Evolutionary conservation across 2,329 filamentous ascomycete species (phyloP).

Genomic region (Cladobotryum protrusum): DNA sequence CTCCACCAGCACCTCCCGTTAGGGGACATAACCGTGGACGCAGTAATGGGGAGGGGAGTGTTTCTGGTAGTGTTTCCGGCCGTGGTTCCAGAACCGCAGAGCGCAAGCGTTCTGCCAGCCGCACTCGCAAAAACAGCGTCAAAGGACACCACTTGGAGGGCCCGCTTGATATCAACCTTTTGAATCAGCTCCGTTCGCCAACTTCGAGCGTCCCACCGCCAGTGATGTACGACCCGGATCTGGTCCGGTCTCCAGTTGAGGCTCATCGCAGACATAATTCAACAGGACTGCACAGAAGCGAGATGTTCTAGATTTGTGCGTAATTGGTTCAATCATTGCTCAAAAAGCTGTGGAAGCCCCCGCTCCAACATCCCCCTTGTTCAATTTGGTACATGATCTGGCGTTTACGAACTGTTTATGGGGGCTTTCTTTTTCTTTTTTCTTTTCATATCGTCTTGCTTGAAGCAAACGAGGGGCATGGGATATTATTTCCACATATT

Average conservation of each 20-base stretch:
- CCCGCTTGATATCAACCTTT: constrained; percentile 37
- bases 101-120: constrained; percentile 54
- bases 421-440: no score
- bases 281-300: constrained; percentile 47
- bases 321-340: no score
- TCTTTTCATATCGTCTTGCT: no score
- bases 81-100: constrained; percentile 54
- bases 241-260: constrained; percentile 28
- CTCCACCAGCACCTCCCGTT: constrained; percentile 38
- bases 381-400: no score
- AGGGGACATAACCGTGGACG: constrained; percentile 50
- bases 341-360: no score
- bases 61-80: constrained; percentile 39
- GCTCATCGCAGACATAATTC: constrained; percentile 34
- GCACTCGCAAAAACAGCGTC: constrained; percentile 41
- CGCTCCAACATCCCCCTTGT: no score
- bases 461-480: no score
- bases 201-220: constrained; percentile 24
- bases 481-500: neutral
- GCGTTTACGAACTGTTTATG: no score
- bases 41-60: constrained; percentile 43
- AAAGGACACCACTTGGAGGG: constrained; percentile 25
- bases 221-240: constrained; percentile 32
- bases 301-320: constrained; percentile 45
- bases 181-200: constrained; percentile 25